Evolutionary conservation across 1,139 yeast species (phyloP), one percentile per base, ranked within the genome.

Genomic region (Sugiyamaella xylanicola): DNA sequence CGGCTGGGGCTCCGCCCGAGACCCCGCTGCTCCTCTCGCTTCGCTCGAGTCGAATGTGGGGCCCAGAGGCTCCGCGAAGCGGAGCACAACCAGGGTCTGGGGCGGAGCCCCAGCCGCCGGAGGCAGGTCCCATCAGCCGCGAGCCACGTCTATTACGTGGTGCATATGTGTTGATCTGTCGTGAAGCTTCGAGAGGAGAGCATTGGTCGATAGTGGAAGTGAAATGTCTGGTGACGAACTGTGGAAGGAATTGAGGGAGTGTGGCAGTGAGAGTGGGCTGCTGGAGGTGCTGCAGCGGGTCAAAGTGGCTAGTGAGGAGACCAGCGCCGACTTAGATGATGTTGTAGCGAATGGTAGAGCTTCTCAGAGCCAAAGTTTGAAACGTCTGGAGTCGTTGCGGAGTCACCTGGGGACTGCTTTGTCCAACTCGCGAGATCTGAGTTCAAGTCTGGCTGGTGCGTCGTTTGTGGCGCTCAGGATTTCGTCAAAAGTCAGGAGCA

Each of bases 391-490:
- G 45, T 61, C 65, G 21, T 60, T 69, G 20, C 59, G 71, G 17
- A 62, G 71, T 7, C 71, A 69, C 42, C 59, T 71, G 50, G 67
- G 66, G 13, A 61, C 69, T 0, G 70, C 70, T 15, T 59, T 69
- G 37, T 66, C 64, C 22, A 61, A 65, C 25, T 80, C 85, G 9
- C 74, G 76, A 43, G 77, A 80, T 13, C 72, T 87, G 58, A 76
- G 78, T 15, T 71, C 73, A 35, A 74, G 83, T 32, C 77, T 86
- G 58, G 73, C 83, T 5, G 74, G 78, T 35, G 87, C 96, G 0
- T 83, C 86, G 56, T 80, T 79, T 55, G 76, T 85, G 58, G 93
- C 96, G 2, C 76, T 79, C 44, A 74, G 81, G 17, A 80, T 90
- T 54, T 87, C 96, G 1, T 81, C 80, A 50, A 82, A 85, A 63